phyloP scores from a whole-genome alignment of 306 rosid species.

The Fragaria vesca region DNA sequence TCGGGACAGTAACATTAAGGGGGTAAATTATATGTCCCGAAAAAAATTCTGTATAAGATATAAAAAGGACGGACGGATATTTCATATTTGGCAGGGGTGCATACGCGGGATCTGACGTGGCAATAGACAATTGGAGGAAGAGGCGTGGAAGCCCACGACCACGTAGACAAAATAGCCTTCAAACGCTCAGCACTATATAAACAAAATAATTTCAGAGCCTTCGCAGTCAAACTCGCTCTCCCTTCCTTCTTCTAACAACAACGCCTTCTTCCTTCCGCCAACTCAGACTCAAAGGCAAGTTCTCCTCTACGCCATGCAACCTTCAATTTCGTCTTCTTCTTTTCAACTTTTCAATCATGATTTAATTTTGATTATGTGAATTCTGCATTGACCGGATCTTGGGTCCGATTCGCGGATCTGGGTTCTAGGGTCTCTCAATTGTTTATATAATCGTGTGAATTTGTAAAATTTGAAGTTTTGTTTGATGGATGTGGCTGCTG shows the following conservation, averaged over 20 bases:
- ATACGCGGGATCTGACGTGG: conserved; percentile 13
- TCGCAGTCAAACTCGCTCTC: background rate
- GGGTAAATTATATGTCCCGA: no score
- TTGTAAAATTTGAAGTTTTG: background rate
- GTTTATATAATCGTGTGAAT: background rate
- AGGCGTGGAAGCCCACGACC: conserved; percentile 11
- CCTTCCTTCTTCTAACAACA: background rate
- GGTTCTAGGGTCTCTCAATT: background rate
- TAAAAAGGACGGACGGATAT: no score
- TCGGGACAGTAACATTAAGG: no score
- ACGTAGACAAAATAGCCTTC: background rate
- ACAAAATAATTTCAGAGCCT: background rate
- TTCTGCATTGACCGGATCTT: background rate
- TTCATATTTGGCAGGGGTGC: background rate
- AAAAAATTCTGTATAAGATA: no score
- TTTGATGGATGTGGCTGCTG: background rate
- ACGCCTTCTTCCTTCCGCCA: background rate
- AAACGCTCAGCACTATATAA: background rate
- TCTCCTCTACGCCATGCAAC: conserved; percentile 12
- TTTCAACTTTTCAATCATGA: background rate
- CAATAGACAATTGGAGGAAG: conserved; percentile 9
- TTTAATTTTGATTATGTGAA: background rate
- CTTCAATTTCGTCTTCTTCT: background rate
- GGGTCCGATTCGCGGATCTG: background rate
- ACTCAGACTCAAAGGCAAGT: conserved; percentile 17